phyloP scores from a whole-genome alignment of 192 early-diverging fungal genomes.

The Backusella tarrabulga region DNA sequence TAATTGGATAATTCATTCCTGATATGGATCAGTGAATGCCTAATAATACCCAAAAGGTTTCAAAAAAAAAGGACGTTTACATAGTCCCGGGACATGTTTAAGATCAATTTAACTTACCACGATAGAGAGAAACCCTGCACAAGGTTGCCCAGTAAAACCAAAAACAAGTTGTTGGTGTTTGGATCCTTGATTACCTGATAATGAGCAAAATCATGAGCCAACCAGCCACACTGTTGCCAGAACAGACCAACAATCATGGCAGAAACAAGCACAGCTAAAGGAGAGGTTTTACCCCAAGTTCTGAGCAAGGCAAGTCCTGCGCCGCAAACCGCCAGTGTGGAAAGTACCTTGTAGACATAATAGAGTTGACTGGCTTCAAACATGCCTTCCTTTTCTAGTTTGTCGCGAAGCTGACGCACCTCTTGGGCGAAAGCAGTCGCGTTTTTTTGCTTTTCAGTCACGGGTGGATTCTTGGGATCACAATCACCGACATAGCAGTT shows the following conservation, averaged over 20 bases:
- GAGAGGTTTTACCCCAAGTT: conserved; percentile 48
- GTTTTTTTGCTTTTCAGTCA: conserved; percentile 33
- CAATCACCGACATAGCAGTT: conserved; percentile 79
- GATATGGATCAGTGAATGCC: not conserved
- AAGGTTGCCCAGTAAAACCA: conserved; percentile 72
- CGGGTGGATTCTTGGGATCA: not conserved
- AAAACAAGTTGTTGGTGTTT: conserved; percentile 55
- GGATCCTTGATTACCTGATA: conserved; percentile 77
- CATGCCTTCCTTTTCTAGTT: conserved; percentile 53
- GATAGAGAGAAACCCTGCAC: conserved; percentile 75
- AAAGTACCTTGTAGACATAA: conserved; percentile 60
- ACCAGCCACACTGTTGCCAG: conserved; percentile 85
- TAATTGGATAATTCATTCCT: not conserved
- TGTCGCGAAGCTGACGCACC: conserved; percentile 53
- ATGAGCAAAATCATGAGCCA: conserved; percentile 81
- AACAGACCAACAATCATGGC: conserved; percentile 66
- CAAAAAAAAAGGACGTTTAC: not conserved
- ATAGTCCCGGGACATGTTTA: not conserved
- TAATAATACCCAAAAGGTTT: not conserved
- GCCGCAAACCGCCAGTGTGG: conserved; percentile 50
- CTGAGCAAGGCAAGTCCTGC: conserved; percentile 49
- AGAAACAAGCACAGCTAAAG: conserved; percentile 51
- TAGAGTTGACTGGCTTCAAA: conserved; percentile 67
- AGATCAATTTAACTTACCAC: conserved; percentile 43
- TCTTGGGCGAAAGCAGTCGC: conserved; percentile 56